Conservation (phyloP, 2,329 filamentous ascomycete genomes). For the Passalora sequoiae region DNA sequence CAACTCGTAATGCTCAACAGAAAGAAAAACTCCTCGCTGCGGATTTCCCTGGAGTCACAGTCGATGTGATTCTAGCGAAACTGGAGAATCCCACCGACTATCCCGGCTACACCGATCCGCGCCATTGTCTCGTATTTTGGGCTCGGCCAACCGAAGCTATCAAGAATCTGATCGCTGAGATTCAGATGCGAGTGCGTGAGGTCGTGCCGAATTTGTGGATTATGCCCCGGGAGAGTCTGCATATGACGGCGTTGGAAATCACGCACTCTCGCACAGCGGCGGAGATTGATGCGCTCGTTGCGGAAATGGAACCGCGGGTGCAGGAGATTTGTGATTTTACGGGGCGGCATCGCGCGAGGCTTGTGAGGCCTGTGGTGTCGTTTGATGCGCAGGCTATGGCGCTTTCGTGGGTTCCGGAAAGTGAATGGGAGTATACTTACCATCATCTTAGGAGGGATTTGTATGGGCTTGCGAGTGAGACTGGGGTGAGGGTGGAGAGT, state of each 20-base stretch:
- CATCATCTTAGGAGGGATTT: constrained; percentile 83
- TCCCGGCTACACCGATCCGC: constrained; percentile 65
- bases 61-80: constrained; percentile 70
- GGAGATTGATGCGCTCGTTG: constrained; percentile 62
- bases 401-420: constrained; percentile 77
- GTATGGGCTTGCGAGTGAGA: constrained; percentile 52
- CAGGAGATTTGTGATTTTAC: constrained; percentile 62
- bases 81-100: constrained; percentile 60
- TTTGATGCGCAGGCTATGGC: constrained; percentile 83
- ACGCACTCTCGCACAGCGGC: constrained; percentile 68
- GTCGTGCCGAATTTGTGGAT: constrained; percentile 79
- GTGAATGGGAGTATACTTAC: constrained; percentile 71
- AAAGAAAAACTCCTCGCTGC: constrained; percentile 64
- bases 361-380: constrained; percentile 76
- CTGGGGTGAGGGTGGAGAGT: constrained; percentile 66
- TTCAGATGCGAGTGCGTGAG: constrained; percentile 61
- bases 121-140: constrained; percentile 85
- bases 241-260: constrained; percentile 80
- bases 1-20: constrained; percentile 69
- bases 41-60: constrained; percentile 63
- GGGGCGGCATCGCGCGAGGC: constrained; percentile 60
- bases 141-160: constrained; percentile 72
- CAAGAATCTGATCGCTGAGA: constrained; percentile 57
- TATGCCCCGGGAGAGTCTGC: constrained; percentile 72
- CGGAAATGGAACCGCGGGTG: constrained; percentile 52